Evolutionary conservation across 129 eudicot genomes (phyloP), one percentile per base, ranked within the genome.

Genomic region (Escallonia herrerae): DNA sequence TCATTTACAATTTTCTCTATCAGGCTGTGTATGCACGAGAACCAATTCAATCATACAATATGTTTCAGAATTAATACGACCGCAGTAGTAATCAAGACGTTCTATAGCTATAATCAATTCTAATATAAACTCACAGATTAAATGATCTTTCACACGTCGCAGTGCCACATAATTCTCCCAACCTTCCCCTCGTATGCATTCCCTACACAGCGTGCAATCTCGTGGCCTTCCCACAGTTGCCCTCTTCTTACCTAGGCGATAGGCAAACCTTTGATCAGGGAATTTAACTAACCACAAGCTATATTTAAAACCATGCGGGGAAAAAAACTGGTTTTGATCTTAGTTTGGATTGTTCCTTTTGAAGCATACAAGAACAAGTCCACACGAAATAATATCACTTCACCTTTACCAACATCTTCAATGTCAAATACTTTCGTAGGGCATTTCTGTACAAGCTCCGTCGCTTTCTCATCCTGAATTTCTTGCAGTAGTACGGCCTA

Each of bases 401-500:
- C 77, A 91, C 95, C 90, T 45, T 76, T 66, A 65, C 78, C 91
- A 40, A 80, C 55, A 71, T 87, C 96, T 86, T 91, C 97, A 72
- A 91, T 87, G 65, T 91, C 96, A 79, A 87, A 87, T n/a, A 91
- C 96, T 2, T 83, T 83, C 41, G 75, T 78, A 3, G 96, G 97
- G 72, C 97, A 91, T 72, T 74, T 85, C 62, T 72, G 74, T 15
- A 85, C 95, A 72, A 87, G 85, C 69, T 79, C 69, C 76, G 81
- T 77, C 58, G 91, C 97, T 62, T 67, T 80, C 44, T 79, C 87
- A 40, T 62, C 96, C 74, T 80, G 77, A 64, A 91, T 47, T 63
- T 84, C 88, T 87, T 83, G 74, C 88, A 82, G 60, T 65, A 91
- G 70, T 70, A 84, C 77, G 69, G 87, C 94, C 97, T 87, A 57